These are phyloP conservation scores for Mycena alexandri DNA, from an alignment of 768 basidiomycete genomes.

Conservation along the genomic window DNA sequence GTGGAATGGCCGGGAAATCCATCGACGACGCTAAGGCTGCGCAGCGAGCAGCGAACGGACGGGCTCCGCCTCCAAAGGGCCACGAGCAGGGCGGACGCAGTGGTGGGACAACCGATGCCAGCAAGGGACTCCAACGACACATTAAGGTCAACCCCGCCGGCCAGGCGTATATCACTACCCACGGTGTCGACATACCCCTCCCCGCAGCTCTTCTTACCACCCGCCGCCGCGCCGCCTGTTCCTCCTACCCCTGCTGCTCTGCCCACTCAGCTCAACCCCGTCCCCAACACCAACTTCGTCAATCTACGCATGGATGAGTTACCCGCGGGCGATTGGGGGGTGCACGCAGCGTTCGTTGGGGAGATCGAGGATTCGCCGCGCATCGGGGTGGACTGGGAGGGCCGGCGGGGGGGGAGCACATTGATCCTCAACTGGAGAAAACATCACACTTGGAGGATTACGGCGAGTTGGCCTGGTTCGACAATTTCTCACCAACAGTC, in stretches of 20 bases:
- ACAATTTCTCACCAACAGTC: too few relatives aligned
- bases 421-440: too few relatives aligned
- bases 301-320: background rate
- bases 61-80: background rate
- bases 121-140: background rate
- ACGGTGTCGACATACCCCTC: too few relatives aligned
- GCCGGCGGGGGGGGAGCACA: too few relatives aligned
- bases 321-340: background rate
- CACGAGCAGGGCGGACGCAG: too few relatives aligned
- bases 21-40: background rate
- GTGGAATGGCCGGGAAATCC: slow-evolving; percentile 8
- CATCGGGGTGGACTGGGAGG: background rate
- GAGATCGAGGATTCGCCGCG: too few relatives aligned
- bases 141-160: too few relatives aligned
- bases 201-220: background rate
- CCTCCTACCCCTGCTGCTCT: too few relatives aligned
- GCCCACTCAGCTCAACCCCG: background rate
- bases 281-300: background rate
- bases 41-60: background rate
- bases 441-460: too few relatives aligned
- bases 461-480: too few relatives aligned
- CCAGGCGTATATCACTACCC: too few relatives aligned
- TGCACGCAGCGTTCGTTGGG: background rate
- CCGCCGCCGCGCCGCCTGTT: too few relatives aligned
- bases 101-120: background rate